These are phyloP conservation scores for Tieghemostelium lacteum DNA, from an alignment of 78 protist genomes.

Conservation along the genomic window DNA sequence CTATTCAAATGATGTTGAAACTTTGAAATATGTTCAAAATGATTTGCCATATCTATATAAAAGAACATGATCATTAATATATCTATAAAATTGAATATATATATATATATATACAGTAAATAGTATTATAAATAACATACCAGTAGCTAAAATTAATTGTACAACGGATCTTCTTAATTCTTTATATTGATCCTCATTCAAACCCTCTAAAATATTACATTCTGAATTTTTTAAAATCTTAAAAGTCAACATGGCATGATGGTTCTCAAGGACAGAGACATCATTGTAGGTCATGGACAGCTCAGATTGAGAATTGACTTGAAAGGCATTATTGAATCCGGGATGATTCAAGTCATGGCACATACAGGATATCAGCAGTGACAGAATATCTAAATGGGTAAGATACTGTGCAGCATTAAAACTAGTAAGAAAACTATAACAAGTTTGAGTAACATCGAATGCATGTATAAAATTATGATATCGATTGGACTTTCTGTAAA, in stretches of 20 bases:
- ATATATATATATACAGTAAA: no score
- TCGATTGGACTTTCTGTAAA: constrained; percentile 35
- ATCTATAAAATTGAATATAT: background rate
- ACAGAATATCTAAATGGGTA: constrained; percentile 77
- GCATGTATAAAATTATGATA: constrained; percentile 95
- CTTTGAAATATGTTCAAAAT: constrained; percentile 63
- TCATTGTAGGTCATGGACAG: constrained; percentile 90
- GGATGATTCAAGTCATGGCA: constrained; percentile 94
- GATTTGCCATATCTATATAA: no score
- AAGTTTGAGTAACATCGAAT: constrained; percentile 89
- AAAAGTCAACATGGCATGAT: constrained; percentile 90
- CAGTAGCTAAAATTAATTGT: constrained; percentile 73
- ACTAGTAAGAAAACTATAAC: constrained; percentile 55
- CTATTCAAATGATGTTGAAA: constrained; percentile 74
- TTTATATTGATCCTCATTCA: constrained; percentile 73
- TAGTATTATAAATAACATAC: no score
- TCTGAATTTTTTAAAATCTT: constrained; percentile 78
- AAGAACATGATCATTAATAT: no score
- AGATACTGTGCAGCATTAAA: constrained; percentile 55
- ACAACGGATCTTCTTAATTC: constrained; percentile 79
- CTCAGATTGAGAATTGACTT: constrained; percentile 81
- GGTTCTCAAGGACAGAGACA: constrained; percentile 88
- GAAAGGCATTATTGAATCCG: constrained; percentile 88
- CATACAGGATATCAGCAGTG: constrained; percentile 84
- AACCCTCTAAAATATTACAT: constrained; percentile 83